phyloP scores from a whole-genome alignment of 176 grass and related monocot species.

The Elaeis guineensis region DNA sequence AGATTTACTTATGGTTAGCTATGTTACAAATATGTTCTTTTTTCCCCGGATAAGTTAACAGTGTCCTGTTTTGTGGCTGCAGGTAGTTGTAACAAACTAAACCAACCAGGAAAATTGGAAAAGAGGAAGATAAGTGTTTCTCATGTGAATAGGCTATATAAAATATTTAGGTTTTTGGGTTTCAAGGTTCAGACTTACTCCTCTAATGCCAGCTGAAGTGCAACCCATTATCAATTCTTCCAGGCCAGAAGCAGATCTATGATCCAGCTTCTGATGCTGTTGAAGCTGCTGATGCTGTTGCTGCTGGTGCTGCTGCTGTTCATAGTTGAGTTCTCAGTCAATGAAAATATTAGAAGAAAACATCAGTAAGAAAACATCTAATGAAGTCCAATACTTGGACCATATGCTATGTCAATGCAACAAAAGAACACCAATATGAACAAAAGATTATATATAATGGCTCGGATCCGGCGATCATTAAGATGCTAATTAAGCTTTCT shows the following conservation, averaged over 20 bases:
- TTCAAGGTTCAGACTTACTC: constrained; percentile 22
- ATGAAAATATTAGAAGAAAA: too few relatives aligned
- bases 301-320: not conserved
- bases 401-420: too few relatives aligned
- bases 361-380: too few relatives aligned
- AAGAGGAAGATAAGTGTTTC: constrained; percentile 13
- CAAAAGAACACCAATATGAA: too few relatives aligned
- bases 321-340: too few relatives aligned
- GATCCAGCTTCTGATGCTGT: constrained; percentile 35
- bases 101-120: constrained; percentile 16
- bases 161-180: too few relatives aligned
- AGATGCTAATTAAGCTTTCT: too few relatives aligned
- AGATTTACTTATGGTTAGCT: too few relatives aligned
- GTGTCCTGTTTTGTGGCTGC: not conserved
- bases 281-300: constrained; percentile 17
- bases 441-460: not conserved
- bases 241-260: constrained; percentile 39
- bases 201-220: constrained; percentile 47
- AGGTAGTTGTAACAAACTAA: constrained; percentile 26
- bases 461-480: too few relatives aligned
- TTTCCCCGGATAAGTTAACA: not conserved
- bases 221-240: constrained; percentile 78
- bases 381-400: too few relatives aligned
- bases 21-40: too few relatives aligned
- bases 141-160: too few relatives aligned